Percentiles rank a stretch among this genome's conserved stretches.
phyloP scores from a whole-genome alignment of 2,329 filamentous ascomycete genomes.

The Colletotrichum sp. region DNA sequence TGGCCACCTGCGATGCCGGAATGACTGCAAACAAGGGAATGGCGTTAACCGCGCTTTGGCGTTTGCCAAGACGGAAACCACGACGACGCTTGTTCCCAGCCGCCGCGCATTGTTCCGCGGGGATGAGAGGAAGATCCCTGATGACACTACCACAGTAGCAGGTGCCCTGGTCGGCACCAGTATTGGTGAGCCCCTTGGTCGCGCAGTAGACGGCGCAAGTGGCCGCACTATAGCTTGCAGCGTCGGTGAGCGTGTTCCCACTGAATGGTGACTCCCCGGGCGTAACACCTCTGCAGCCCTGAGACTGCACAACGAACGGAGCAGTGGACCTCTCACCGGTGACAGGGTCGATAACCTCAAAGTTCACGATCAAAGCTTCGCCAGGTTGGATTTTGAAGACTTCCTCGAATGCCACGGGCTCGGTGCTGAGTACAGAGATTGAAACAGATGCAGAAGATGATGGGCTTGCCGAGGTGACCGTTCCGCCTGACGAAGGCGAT shows the following conservation, averaged over 20 bases:
- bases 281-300: neutral
- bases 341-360: neutral
- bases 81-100: neutral
- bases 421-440: neutral
- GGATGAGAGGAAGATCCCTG: neutral
- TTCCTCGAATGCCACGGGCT: neutral
- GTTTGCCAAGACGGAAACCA: neutral
- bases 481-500: neutral
- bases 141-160: neutral
- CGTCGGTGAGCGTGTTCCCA: neutral
- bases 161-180: neutral
- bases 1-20: neutral
- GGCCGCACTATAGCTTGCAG: neutral
- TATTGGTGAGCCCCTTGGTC: neutral
- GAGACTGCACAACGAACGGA: neutral
- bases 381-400: neutral
- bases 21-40: neutral
- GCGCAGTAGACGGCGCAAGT: neutral
- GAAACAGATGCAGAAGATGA: neutral
- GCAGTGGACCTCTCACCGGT: neutral
- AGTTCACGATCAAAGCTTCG: neutral
- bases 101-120: neutral
- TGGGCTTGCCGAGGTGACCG: neutral
- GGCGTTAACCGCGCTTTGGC: neutral
- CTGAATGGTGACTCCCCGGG: neutral